Conservation (phyloP, 805 yeast species). For the Candida loeiensis region DNA sequence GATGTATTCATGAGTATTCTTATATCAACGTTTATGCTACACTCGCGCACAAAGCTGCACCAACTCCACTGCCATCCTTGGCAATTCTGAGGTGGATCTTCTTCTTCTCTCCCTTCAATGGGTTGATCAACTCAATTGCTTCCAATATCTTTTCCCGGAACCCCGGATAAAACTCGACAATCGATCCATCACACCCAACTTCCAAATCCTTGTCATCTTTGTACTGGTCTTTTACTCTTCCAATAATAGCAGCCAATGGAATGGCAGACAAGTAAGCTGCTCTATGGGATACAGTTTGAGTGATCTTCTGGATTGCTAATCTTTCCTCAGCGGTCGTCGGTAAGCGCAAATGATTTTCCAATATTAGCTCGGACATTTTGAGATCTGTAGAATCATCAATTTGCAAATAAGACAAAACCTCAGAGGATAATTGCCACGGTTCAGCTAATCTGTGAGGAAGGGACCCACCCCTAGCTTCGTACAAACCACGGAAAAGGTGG, state of each 20-base stretch:
- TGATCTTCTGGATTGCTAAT: slow-evolving; percentile 62
- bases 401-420: slow-evolving; percentile 81
- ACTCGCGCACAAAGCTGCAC: slow-evolving; percentile 91
- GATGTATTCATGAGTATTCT: background rate
- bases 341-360: slow-evolving; percentile 63
- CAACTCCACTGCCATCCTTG: slow-evolving; percentile 95
- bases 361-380: slow-evolving; percentile 63
- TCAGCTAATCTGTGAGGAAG: slow-evolving; percentile 64
- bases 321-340: slow-evolving; percentile 74
- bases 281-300: slow-evolving; percentile 77
- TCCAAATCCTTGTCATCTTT: slow-evolving; percentile 64
- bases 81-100: slow-evolving; percentile 77
- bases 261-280: slow-evolving; percentile 89
- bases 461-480: slow-evolving; percentile 34
- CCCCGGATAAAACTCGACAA: slow-evolving; percentile 90
- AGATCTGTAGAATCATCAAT: slow-evolving; percentile 77
- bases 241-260: slow-evolving; percentile 83
- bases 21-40: slow-evolving; percentile 12
- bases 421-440: slow-evolving; percentile 77
- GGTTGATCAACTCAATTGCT: slow-evolving; percentile 65
- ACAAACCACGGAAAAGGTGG: slow-evolving; percentile 56
- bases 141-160: slow-evolving; percentile 77
- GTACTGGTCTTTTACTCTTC: slow-evolving; percentile 60
- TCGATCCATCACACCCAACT: slow-evolving; percentile 94
- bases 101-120: slow-evolving; percentile 73